Evolutionary conservation across 495 filamentous ascomycete species (phyloP).

Genomic region (Tetracladium setigerum): DNA sequence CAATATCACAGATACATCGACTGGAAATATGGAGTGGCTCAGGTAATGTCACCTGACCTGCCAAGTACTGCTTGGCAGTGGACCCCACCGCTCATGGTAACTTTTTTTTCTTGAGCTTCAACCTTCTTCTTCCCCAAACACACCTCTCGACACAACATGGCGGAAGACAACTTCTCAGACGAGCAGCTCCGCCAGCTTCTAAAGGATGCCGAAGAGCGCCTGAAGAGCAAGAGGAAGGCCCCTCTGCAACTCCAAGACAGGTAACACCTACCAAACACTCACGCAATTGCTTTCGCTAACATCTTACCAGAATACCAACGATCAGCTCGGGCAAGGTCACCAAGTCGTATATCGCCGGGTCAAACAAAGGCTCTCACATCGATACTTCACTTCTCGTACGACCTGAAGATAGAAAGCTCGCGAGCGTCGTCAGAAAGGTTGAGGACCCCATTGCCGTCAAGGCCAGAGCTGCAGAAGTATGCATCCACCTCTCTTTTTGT

Average conservation of each 20-base stretch:
- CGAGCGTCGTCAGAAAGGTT: slow-evolving; percentile 35
- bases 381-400: slow-evolving; percentile 40
- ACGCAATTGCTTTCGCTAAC: slow-evolving; percentile 2
- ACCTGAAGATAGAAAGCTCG: slow-evolving; percentile 31
- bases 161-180: slow-evolving; percentile 47
- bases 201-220: slow-evolving; percentile 52
- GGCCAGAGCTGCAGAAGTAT: slow-evolving; percentile 37
- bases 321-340: slow-evolving; percentile 9
- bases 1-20: too few relatives aligned
- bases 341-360: slow-evolving; percentile 40
- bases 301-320: slow-evolving; percentile 9
- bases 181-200: slow-evolving; percentile 57
- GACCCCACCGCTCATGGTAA: background rate
- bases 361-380: slow-evolving; percentile 35
- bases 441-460: slow-evolving; percentile 35
- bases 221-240: slow-evolving; percentile 25
- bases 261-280: background rate
- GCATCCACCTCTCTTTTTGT: slow-evolving; percentile 13
- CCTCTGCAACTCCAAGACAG: too few relatives aligned
- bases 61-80: too few relatives aligned
- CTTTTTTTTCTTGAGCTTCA: background rate
- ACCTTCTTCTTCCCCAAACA: slow-evolving; percentile 6
- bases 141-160: slow-evolving; percentile 14
- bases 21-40: too few relatives aligned
- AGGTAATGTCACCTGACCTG: too few relatives aligned